Evolutionary conservation across 768 basidiomycete species (phyloP).

Genomic region (Suillus subluteus): DNA sequence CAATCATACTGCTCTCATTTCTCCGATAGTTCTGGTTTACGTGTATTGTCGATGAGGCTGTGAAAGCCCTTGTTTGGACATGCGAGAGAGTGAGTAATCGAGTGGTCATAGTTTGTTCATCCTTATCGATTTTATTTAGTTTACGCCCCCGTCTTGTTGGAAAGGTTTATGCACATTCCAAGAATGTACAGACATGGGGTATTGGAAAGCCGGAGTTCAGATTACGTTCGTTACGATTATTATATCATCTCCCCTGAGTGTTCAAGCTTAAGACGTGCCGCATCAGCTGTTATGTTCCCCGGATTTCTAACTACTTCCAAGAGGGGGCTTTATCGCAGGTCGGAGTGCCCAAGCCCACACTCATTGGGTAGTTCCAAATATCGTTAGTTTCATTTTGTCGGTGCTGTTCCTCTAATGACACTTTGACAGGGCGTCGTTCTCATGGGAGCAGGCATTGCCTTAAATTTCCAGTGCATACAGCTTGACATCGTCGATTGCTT

Average conservation of each 20-base stretch:
- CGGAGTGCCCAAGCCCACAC: constrained; percentile 63
- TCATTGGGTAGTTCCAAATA: constrained; percentile 73
- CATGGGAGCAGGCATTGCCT: constrained; percentile 59
- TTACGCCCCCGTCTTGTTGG: constrained; percentile 37
- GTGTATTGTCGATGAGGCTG: constrained; percentile 52
- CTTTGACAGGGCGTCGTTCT: constrained; percentile 54
- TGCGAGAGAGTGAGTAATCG: constrained; percentile 62
- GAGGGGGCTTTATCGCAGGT: constrained; percentile 66
- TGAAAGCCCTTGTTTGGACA: constrained; percentile 51
- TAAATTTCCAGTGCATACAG: constrained; percentile 64
- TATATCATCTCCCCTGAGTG: constrained; percentile 7
- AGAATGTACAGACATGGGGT: constrained; percentile 53
- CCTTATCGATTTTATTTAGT: constrained; percentile 24
- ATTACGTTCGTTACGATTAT: constrained; percentile 11
- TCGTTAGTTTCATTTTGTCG: constrained; percentile 44
- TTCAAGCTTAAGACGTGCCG: background rate
- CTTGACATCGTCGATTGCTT: constrained; percentile 72
- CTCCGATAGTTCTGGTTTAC: constrained; percentile 62
- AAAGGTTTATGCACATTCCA: constrained; percentile 53
- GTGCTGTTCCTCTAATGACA: constrained; percentile 5
- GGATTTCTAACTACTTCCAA: constrained; percentile 61
- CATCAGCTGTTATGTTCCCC: constrained; percentile 58
- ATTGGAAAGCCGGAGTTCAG: constrained; percentile 58
- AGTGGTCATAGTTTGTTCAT: constrained; percentile 12
- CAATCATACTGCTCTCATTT: background rate